Evolutionary conservation across 2,329 filamentous ascomycete species (phyloP).

Genomic region (Calonectria montana): DNA sequence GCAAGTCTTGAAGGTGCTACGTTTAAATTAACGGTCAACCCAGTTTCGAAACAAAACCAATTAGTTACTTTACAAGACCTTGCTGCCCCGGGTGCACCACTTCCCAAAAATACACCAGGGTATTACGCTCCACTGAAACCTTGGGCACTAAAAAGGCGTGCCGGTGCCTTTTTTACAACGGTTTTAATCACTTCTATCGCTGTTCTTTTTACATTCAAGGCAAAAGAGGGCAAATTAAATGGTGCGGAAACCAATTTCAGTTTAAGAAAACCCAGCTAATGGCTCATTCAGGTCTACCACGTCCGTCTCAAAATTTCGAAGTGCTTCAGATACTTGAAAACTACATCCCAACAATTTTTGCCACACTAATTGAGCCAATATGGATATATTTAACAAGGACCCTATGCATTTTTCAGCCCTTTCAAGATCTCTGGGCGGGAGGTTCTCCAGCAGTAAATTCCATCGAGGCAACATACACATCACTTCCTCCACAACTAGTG

Average conservation of each 20-base stretch:
- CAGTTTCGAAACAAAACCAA: not conserved
- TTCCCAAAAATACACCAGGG: not conserved
- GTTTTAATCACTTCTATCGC: not conserved
- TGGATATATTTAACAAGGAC: conserved; percentile 10
- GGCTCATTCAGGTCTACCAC: not conserved
- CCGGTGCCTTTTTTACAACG: not conserved
- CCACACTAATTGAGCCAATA: conserved; percentile 6
- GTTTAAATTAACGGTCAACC: not conserved
- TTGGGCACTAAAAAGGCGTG: not conserved
- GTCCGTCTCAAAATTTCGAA: conserved; percentile 3
- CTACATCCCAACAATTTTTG: conserved; percentile 11
- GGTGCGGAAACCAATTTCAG: not conserved
- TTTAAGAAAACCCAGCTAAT: not conserved
- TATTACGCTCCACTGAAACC: not conserved
- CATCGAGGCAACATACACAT: not conserved
- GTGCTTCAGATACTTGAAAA: conserved; percentile 10
- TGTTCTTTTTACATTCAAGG: not conserved
- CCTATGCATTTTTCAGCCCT: conserved; percentile 15
- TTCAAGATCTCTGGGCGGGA: conserved; percentile 3
- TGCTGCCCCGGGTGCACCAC: too few relatives aligned
- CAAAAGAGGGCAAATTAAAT: not conserved
- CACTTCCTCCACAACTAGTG: conserved; percentile 13
- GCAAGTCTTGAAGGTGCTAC: not conserved
- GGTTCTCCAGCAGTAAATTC: not conserved
- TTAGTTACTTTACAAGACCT: not conserved